Evolutionary conservation across 257 asterid species (phyloP).

Genomic region (Penstemon davidsonii): DNA sequence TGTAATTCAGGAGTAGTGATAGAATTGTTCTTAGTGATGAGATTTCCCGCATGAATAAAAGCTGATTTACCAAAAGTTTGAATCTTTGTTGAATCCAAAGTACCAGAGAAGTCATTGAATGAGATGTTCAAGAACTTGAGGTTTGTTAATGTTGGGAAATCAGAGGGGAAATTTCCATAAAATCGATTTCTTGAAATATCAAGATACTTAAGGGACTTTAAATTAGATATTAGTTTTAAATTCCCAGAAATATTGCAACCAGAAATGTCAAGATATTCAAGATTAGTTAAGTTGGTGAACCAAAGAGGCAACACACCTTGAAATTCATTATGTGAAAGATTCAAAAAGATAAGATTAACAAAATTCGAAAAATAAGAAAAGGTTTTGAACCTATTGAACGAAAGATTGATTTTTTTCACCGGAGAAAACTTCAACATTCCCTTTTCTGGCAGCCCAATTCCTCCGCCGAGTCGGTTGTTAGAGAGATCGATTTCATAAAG

Average conservation of each 20-base stretch:
- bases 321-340: slow-evolving; percentile 61
- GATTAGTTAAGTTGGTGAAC: slow-evolving; percentile 61
- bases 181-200: slow-evolving; percentile 62
- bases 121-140: slow-evolving; percentile 72
- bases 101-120: slow-evolving; percentile 61
- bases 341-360: slow-evolving; percentile 46
- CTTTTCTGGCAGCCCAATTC: slow-evolving; percentile 37
- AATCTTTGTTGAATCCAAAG: slow-evolving; percentile 30
- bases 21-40: slow-evolving; percentile 20
- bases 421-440: slow-evolving; percentile 25
- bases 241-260: slow-evolving; percentile 60
- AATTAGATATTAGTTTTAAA: slow-evolving; percentile 45
- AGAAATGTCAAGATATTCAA: slow-evolving; percentile 58
- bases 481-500: slow-evolving; percentile 61
- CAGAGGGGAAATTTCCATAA: slow-evolving; percentile 58
- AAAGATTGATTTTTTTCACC: slow-evolving; percentile 55
- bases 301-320: slow-evolving; percentile 39
- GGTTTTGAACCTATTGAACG: slow-evolving; percentile 72
- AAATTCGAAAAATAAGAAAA: slow-evolving; percentile 45
- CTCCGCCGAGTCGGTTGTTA: slow-evolving; percentile 70
- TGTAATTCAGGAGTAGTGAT: slow-evolving; percentile 36
- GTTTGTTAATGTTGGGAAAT: slow-evolving; percentile 53
- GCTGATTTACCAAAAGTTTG: slow-evolving; percentile 50
- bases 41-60: slow-evolving; percentile 58
- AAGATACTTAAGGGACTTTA: slow-evolving; percentile 43